Evolutionary conservation across 2,329 filamentous ascomycete genomes (phyloP), one percentile per base, ranked within the genome.

Genomic region (Chaetomium sp.): DNA sequence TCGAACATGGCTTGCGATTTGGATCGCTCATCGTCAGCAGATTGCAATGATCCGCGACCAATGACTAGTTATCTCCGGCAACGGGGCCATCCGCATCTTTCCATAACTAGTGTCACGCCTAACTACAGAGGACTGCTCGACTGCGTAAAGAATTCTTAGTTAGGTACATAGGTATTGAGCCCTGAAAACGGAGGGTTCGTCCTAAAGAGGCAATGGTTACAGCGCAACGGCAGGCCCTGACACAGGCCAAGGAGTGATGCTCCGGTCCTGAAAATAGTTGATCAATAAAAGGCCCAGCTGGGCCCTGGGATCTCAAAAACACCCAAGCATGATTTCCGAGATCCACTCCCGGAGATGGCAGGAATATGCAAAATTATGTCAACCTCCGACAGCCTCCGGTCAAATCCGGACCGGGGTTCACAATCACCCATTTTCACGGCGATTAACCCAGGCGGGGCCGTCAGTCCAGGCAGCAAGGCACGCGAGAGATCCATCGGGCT

Each of bases 261-360:
- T 29, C 27, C 54, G 63, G 33, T 47, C 63, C 63, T 65, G 58
- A 54, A 65, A 65, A 58, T 19, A 42, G 13, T n/a, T 12, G 9
- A 10, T 35, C n/a, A 42, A 42, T 42, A 19, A 42, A 42, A 42
- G 38, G 19, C 25, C 31, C 45, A 31, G 53, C 25, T 47, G n/a
- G 25, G 57, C n/a, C 58, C 25, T 19, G 27, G n/a, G n/a, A n/a
- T n/a, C n/a, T n/a, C 54, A 29, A 38, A 45, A 27, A 47, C 55
- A 6, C 7, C 8, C 35, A n/a, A n/a, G n/a, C 16, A 60, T 57
- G 58, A 58, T 59, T 62, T 53, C 55, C 47, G 50, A 57, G 60
- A 33, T 59, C 64, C 64, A 65, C 64, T 19, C 21, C 63, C 60
- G 64, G 64, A 65, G 55, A 65, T 65, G 59, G 55, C 42, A 55